Evolutionary conservation across 1,139 yeast genomes (phyloP).

Genomic region (Suzukiozyma palmioleophila): DNA sequence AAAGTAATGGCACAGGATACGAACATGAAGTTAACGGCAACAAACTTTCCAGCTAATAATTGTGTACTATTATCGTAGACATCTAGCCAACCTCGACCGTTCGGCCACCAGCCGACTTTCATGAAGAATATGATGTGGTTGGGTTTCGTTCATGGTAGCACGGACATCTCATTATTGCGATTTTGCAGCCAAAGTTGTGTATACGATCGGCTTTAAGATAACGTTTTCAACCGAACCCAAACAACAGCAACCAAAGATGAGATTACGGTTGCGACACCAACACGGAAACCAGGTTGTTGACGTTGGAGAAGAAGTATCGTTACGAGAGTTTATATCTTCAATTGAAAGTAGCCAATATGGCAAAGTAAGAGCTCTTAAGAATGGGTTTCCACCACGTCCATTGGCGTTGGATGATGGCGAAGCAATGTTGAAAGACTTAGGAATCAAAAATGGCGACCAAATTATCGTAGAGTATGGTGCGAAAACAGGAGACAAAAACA

Average conservation of each 20-base stretch:
- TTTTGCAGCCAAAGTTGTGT: not conserved
- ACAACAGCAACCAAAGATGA: not conserved
- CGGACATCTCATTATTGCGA: not conserved
- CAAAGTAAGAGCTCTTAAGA: slow-evolving; percentile 25
- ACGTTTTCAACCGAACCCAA: not conserved
- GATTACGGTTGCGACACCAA: slow-evolving; percentile 12
- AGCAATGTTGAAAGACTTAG: slow-evolving; percentile 29
- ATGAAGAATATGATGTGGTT: too few relatives aligned
- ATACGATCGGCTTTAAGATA: not conserved
- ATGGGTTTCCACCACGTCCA: slow-evolving; percentile 60
- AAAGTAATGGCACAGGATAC: too few relatives aligned
- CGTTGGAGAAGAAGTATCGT: slow-evolving; percentile 8
- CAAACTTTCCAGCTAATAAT: too few relatives aligned
- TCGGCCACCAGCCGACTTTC: too few relatives aligned
- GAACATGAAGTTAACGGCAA: too few relatives aligned
- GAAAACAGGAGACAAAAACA: not conserved
- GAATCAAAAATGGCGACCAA: slow-evolving; percentile 58
- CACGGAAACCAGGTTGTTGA: slow-evolving; percentile 10
- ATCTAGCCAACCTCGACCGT: too few relatives aligned
- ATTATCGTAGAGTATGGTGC: slow-evolving; percentile 30
- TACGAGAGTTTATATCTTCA: not conserved
- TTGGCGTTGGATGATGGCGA: slow-evolving; percentile 24
- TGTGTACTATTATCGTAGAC: too few relatives aligned
- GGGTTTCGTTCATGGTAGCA: too few relatives aligned
- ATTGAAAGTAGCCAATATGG: not conserved